Evolutionary conservation across 495 filamentous ascomycete species (phyloP).

Genomic region (Clavariopsis aquatica): DNA sequence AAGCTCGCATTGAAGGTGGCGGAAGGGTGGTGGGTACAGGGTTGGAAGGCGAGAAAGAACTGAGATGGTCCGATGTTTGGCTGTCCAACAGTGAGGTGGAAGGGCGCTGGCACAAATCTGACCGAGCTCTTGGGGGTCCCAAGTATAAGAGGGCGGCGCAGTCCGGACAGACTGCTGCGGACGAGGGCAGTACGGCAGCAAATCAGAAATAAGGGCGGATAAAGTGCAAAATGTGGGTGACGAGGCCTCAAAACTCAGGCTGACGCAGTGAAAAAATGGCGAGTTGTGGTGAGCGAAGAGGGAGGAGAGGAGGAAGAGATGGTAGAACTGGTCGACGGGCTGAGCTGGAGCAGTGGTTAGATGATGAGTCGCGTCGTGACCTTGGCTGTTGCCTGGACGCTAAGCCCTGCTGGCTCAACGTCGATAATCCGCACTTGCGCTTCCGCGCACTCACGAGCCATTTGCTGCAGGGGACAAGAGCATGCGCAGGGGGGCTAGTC

Average conservation of each 20-base stretch:
- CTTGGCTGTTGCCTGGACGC: slow-evolving; percentile 33
- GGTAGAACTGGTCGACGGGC: slow-evolving; percentile 1
- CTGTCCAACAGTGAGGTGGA: slow-evolving; percentile 8
- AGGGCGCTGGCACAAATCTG: slow-evolving; percentile 22
- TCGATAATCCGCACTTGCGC: slow-evolving; percentile 15
- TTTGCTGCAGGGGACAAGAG: slow-evolving; percentile 26
- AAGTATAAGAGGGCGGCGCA: slow-evolving; percentile 38
- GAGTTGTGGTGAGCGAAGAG: neutral
- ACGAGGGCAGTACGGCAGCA: slow-evolving; percentile 13
- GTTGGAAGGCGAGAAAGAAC: neutral
- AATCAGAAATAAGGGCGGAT: slow-evolving; percentile 33
- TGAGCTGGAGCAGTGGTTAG: slow-evolving; percentile 1
- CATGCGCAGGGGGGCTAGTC: slow-evolving; percentile 12
- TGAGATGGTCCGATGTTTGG: neutral
- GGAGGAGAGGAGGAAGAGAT: slow-evolving; percentile 16
- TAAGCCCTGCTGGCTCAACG: slow-evolving; percentile 13
- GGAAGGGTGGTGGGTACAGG: neutral
- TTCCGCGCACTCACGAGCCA: slow-evolving; percentile 9
- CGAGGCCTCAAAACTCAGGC: slow-evolving; percentile 34
- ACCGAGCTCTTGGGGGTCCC: slow-evolving; percentile 2
- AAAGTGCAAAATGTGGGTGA: slow-evolving; percentile 24
- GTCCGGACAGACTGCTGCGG: slow-evolving; percentile 6
- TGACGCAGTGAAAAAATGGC: slow-evolving; percentile 2
- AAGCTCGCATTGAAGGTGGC: slow-evolving; percentile 15
- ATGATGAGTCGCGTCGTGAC: slow-evolving; percentile 11